phyloP scores from a whole-genome alignment of 441 rosid genomes.

The Flueggea neowawraea region DNA sequence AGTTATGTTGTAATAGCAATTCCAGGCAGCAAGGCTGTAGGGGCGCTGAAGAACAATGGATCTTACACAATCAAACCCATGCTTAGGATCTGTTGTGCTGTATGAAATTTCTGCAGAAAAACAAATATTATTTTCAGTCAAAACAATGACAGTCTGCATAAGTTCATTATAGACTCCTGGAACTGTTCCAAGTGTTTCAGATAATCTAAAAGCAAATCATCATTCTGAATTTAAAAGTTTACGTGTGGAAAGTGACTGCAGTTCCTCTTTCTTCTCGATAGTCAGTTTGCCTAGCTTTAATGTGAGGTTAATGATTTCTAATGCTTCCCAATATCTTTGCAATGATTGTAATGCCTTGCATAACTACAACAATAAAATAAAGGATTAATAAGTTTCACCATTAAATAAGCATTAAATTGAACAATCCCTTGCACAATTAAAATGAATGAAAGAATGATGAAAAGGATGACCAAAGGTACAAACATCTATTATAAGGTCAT shows the following conservation, averaged over 20 bases:
- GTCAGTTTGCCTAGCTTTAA: constrained; percentile 59
- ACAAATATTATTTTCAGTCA: constrained; percentile 5
- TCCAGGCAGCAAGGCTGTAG: constrained; percentile 84
- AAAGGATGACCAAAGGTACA: constrained; percentile 18
- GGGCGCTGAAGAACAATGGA: constrained; percentile 78
- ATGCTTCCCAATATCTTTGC: constrained; percentile 77
- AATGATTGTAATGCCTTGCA: constrained; percentile 85
- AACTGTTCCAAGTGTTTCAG: not conserved
- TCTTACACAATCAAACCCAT: constrained; percentile 71
- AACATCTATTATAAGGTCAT: constrained; percentile 74
- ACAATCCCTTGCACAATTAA: not conserved
- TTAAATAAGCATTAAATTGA: no score
- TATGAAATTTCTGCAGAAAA: constrained; percentile 74
- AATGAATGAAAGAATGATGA: not conserved
- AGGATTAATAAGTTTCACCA: not conserved
- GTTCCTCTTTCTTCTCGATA: constrained; percentile 62
- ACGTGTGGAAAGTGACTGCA: constrained; percentile 91
- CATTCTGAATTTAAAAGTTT: constrained; percentile 20
- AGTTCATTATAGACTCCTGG: not conserved
- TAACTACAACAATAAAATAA: constrained; percentile 32
- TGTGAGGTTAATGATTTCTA: constrained; percentile 71
- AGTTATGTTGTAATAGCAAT: constrained; percentile 79
- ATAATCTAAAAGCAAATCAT: not conserved
- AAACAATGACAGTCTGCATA: not conserved
- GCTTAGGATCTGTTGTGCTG: constrained; percentile 76